Conservation (phyloP, 1,139 yeast genomes). For the Nakaseomyces uthaithaninus region DNA sequence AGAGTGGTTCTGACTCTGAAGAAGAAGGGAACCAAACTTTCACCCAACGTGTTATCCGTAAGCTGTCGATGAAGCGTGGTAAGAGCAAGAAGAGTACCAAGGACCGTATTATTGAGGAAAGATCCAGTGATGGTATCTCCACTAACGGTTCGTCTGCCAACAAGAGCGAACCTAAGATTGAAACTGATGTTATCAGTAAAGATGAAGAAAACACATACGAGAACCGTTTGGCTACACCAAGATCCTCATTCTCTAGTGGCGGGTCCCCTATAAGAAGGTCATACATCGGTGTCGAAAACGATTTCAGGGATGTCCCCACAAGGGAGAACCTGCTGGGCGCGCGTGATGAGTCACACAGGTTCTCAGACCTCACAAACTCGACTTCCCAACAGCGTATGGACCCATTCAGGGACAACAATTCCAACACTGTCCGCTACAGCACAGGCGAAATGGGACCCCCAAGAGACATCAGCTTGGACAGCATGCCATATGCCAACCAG, state of each 20-base stretch:
- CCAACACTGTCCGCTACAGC: slow-evolving; percentile 4
- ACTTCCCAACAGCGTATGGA: slow-evolving; percentile 7
- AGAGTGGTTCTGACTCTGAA: neutral
- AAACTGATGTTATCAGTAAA: neutral
- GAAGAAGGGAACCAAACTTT: slow-evolving; percentile 16
- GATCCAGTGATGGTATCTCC: slow-evolving; percentile 5
- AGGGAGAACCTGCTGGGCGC: slow-evolving; percentile 20
- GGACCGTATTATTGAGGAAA: neutral
- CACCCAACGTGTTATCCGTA: slow-evolving; percentile 22
- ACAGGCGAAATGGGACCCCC: slow-evolving; percentile 6
- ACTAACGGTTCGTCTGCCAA: slow-evolving; percentile 1
- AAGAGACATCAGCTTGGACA: slow-evolving; percentile 15
- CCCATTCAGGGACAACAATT: slow-evolving; percentile 6
- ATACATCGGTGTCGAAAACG: slow-evolving; percentile 15
- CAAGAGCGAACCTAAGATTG: slow-evolving; percentile 3
- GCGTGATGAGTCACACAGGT: slow-evolving; percentile 16
- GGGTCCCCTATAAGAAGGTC: slow-evolving; percentile 8
- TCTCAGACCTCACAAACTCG: slow-evolving; percentile 15
- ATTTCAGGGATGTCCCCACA: slow-evolving; percentile 19
- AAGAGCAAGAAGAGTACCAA: slow-evolving; percentile 10
- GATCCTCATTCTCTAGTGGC: slow-evolving; percentile 6
- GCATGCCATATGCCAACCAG: slow-evolving; percentile 11
- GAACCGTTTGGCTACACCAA: slow-evolving; percentile 4
- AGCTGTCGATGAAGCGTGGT: slow-evolving; percentile 19
- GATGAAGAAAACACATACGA: neutral